Base-by-base conservation (phyloP, 163 green algal genomes). In the Prototheca stagnorum region DNA sequence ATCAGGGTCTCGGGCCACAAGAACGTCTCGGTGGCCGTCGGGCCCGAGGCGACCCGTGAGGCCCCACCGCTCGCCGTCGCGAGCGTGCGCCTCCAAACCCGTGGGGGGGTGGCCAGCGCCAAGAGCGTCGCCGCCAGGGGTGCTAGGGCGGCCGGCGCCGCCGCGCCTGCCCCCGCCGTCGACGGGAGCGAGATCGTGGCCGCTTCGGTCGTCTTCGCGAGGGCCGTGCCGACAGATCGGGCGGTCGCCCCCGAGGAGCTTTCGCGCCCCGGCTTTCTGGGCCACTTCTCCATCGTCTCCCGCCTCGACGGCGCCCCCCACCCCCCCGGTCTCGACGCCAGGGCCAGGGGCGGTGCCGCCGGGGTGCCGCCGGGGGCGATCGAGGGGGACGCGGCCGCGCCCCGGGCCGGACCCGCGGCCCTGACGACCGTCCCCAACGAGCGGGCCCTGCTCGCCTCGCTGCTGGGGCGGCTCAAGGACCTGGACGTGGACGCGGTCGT, bases 401-500 rank as follows among this genome's bases (percentile, higher is more conserved):
- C 51, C n/a, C 54, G 68, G 34, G 85, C 86, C 53, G 68, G 75
- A n/a, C 78, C 78, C 39, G 51, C 51, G 24, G 78, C 88, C 64
- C 36, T 92, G 7, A 52, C 46, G 17, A 41, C 47, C 46, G 47
- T 80, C 56, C 46, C 57, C 28, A 82, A 59, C 26, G 90, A 99
- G 73, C 71, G 80, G 26, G 72, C 78, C 22, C 72, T 99, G 68
- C 78, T 98, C 36, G 77, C 59, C 11, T 82, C 73, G 53, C 68
- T 97, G 39, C 65, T 98, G 37, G 79, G 77, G 0, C 66, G 68
- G 17, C 56, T 98, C 51, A 60, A 77, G 29, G 47, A 70, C 22
- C 54, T 97, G 17, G 90, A 99, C 53, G 67, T 81, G 5, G 90
- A 99, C 59, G 82, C 94, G 40, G 53, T 93, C 22, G 77, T 94